Percentiles rank a stretch among this genome's conserved stretches.
phyloP scores from a whole-genome alignment of 495 filamentous ascomycete species.

The Aspergillus homomorphus region DNA sequence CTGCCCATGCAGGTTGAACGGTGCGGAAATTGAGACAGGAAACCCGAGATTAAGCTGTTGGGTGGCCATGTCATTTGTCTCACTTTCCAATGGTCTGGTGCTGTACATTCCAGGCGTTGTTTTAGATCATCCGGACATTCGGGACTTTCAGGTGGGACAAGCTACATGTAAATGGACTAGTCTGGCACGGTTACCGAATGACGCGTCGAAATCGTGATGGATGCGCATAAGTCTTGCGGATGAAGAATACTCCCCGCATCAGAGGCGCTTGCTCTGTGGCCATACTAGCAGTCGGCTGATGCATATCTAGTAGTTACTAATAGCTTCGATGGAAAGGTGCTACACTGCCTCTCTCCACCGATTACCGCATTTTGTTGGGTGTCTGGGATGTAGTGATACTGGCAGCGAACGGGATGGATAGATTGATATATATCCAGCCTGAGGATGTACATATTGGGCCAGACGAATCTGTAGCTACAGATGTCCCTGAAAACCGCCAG shows the following conservation, averaged over 20 bases:
- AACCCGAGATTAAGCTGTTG: not conserved
- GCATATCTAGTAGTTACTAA: not conserved
- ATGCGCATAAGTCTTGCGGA: slow-evolving; percentile 3
- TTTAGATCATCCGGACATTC: slow-evolving; percentile 27
- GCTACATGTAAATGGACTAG: slow-evolving; percentile 14
- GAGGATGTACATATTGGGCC: not conserved
- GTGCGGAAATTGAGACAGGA: slow-evolving; percentile 1
- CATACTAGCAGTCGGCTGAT: not conserved
- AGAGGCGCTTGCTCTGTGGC: not conserved
- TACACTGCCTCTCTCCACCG: not conserved
- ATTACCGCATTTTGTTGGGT: not conserved
- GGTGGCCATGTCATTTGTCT: slow-evolving; percentile 5
- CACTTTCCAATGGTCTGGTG: not conserved
- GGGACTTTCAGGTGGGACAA: slow-evolving; percentile 20
- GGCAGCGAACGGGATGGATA: not conserved
- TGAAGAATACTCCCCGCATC: slow-evolving; percentile 8
- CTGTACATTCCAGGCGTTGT: slow-evolving; percentile 12
- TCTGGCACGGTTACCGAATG: not conserved
- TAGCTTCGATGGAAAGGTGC: not conserved
- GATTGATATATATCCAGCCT: not conserved
- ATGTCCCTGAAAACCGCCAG: slow-evolving; percentile 14
- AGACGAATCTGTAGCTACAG: slow-evolving; percentile 1
- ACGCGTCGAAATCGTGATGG: slow-evolving; percentile 13
- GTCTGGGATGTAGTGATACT: not conserved
- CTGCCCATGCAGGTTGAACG: not conserved